Base-by-base conservation (phyloP, 768 basidiomycete species). In the Lactarius akahatsu region DNA sequence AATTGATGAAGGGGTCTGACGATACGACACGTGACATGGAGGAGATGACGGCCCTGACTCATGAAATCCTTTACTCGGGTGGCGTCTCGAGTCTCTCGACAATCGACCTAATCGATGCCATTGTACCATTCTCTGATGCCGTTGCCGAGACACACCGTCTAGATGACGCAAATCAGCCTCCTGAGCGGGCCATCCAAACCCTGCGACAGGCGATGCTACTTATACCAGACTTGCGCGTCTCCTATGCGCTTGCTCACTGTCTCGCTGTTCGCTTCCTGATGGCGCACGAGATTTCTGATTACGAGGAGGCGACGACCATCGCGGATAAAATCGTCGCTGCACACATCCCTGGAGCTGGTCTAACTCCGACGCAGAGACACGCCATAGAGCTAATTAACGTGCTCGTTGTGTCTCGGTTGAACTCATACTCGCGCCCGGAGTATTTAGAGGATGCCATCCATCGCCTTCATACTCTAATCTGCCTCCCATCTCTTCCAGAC, bases 11-110 rank as follows among this genome's bases (percentile, higher is more conserved):
- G 13, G n/a, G 32, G 15, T 34, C 4, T 18, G n/a, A 23, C n/a
- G n/a, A 36, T 26, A 10, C 11, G 26, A 15, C 5, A 4, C 10
- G 34, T 2, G 41, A 45, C 23, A 32, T 63, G 8, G 30, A 63
- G 8, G 62, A 63, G 55, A 63, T 63, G 55, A 3, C 41, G 11
- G 18, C 23, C 41, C 55, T 57, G 23, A 26, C 32, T 23, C 55
- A 38, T 13, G 41, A 57, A 32, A n/a, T 63, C 4, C 41, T 63
- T 32, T n/a, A 2, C 40, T 36, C 18, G 26, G 61, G 10, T n/a
- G 28, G 34, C 34, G 9, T 34, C 34, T 34, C 34, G 34, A 34
- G 9, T 9, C 34, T 38, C 61, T 40, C 60, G 10, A 9, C 6
- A 10, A 6, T 0, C n/a, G 45, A 47, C 20, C 20, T 9, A 45